Conservation (phyloP, 1,284 basidiomycete species). For the Fomitopsis betulina region DNA sequence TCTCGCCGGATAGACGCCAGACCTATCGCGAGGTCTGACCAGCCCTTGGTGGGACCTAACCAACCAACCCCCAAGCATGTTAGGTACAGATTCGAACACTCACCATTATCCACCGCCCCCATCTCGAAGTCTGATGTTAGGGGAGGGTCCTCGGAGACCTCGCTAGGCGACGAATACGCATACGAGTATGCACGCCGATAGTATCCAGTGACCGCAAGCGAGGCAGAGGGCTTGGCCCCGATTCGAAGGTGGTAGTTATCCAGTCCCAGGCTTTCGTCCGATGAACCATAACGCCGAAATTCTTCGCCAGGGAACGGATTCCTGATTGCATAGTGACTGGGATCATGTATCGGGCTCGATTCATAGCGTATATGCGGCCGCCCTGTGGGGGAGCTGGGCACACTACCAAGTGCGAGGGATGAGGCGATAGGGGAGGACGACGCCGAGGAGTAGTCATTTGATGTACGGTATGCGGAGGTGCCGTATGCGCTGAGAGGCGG, state of each 20-base stretch:
- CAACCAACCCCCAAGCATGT: neutral
- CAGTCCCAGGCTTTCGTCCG: neutral
- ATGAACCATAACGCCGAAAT: neutral
- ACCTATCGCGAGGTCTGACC: neutral
- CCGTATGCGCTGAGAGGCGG: slow-evolving; percentile 2
- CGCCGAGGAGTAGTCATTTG: slow-evolving; percentile 4
- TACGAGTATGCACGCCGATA: slow-evolving; percentile 1
- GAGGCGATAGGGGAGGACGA: slow-evolving; percentile 7
- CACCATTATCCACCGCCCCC: slow-evolving; percentile 5
- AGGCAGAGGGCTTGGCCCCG: neutral
- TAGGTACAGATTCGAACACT: neutral
- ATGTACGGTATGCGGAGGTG: slow-evolving; percentile 2
- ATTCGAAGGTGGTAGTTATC: neutral
- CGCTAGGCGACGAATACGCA: slow-evolving; percentile 4
- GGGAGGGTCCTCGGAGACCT: slow-evolving; percentile 4
- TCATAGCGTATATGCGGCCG: slow-evolving; percentile 4
- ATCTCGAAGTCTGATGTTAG: slow-evolving; percentile 5
- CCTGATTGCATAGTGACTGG: neutral
- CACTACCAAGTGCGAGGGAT: slow-evolving; percentile 11
- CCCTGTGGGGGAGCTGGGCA: slow-evolving; percentile 3
- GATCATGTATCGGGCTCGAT: slow-evolving; percentile 7
- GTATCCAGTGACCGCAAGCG: neutral
- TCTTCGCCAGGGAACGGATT: neutral
- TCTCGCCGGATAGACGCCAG: neutral
- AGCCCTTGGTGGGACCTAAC: neutral